Base-by-base conservation (phyloP, 257 asterid genomes). In the Prunella vulgaris region DNA sequence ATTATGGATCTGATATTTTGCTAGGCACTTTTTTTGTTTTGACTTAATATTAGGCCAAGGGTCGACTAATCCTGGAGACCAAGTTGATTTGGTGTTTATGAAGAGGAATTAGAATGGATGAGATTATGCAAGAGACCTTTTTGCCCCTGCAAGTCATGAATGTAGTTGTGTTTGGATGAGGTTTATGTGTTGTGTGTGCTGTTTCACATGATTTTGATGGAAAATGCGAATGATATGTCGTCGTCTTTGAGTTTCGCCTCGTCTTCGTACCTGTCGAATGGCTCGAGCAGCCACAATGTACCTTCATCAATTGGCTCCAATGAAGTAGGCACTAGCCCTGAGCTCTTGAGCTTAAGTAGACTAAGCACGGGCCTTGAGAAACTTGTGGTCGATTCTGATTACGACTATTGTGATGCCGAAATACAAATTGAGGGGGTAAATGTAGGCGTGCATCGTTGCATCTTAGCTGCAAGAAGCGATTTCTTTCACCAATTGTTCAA, bases 391-490 rank as follows among this genome's bases (percentile, higher is more conserved):
- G 81, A 75, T 60, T 27, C 79, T 18, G 95, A 81, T 22, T 86
- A 81, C 67, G 92, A 85, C 75, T 90, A 88, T 25, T 85, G 85
- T 40, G 97, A 92, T 66, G 93, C 93, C 0, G 95, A 81, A 37
- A 82, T 92, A 67, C 86, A 75, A 32, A 90, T 92, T 2, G 97
- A 90, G 64, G 97, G 96, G 20, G 68, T 28, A 15, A 17, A 49
- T 6, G 83, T 92, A 57, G 91, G 95, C 2, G 87, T 92, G 5
- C 79, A 87, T 60, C 91, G 97, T 59, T 89, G 97, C 75, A 82
- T 92, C 40, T 83, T 92, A 82, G 95, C 97, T 71, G 83, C 93
- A 10, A 63, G 95, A 30, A 87, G 95, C 49, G 83, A 71, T 5
- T 87, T 83, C 75, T 81, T 84, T 69, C 84, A 81, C 28, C 73